Evolutionary conservation across 352 stramenopile species (phyloP).

Genomic region (Phytophthora melonis): DNA sequence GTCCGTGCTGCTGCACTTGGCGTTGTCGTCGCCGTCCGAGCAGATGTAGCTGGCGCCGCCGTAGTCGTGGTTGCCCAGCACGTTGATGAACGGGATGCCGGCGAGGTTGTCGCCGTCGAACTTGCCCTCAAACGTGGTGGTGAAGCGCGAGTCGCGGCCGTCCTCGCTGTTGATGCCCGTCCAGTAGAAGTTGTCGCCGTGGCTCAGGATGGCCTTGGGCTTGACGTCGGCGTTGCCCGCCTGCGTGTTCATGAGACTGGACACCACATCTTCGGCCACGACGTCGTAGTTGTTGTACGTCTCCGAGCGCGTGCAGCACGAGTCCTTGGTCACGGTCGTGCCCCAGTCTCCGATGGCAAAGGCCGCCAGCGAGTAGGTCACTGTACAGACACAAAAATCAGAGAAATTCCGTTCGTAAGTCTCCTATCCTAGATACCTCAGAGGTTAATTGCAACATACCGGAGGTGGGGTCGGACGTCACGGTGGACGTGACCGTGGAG

Average conservation of each 20-base stretch:
- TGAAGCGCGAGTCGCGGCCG: constrained; percentile 61
- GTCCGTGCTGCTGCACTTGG: constrained; percentile 41
- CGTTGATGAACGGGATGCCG: constrained; percentile 67
- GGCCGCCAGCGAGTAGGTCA: constrained; percentile 60
- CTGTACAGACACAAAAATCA: constrained; percentile 22
- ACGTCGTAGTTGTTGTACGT: constrained; percentile 71
- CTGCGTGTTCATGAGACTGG: constrained; percentile 71
- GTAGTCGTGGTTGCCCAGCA: constrained; percentile 80
- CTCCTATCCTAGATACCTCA: not conserved
- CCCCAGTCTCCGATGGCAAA: constrained; percentile 85
- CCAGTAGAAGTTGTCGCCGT: constrained; percentile 83
- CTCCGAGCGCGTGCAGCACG: constrained; percentile 68
- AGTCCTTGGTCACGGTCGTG: constrained; percentile 66
- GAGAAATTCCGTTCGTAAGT: constrained; percentile 12
- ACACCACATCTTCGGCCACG: constrained; percentile 71
- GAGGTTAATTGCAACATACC: constrained; percentile 6
- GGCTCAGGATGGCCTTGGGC: constrained; percentile 67
- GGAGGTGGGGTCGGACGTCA: constrained; percentile 43
- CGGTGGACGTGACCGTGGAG: constrained; percentile 26
- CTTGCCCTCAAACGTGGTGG: constrained; percentile 67
- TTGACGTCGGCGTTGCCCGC: constrained; percentile 48
- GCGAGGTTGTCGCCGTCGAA: constrained; percentile 57
- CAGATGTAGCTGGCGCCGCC: constrained; percentile 71
- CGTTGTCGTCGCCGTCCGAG: constrained; percentile 39
- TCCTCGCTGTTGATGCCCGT: constrained; percentile 61